Evolutionary conservation across 176 grass and related monocot species (phyloP), one percentile per base, ranked within the genome.

Genomic region (Lolium perenne): DNA sequence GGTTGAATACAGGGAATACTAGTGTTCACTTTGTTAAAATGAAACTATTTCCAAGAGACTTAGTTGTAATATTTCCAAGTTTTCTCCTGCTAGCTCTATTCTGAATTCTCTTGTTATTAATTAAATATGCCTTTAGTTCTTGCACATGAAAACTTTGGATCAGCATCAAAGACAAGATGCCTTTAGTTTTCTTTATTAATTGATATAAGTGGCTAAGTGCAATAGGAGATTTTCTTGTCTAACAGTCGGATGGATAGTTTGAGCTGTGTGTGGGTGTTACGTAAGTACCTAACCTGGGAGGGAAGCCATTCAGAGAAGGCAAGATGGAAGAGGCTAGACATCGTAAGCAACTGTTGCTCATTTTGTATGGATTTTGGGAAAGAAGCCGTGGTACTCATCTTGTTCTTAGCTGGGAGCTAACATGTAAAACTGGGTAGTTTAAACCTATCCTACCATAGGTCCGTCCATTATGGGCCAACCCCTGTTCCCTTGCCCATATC

Each of bases 21-120:
- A 2, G n/a, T 64, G 12, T 74, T 81, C 69, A 56, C 14, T 82
- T 78, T 82, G 3, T 83, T 83, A 41, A 88, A 81, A 79, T 83
- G 61, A 72, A 83, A 54, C 17, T 1, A 64, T 29, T 35, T 61
- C 15, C 45, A 8, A 49, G 74, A 79, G 15, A 89, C 70, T 40
- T 73, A 45, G 43, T 43, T 7, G 3, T 57, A 29, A 15, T 6
- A 15, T 48, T 67, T 72, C 77, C 17, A 69, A 55, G 5, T 16
- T 71, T 72, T 47, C 43, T 41, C 21, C 25, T 76, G 79, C 38
- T 68, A 22, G 41, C 71, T 72, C 38, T 62, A 25, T 47, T 76
- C 48, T 2, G 25, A 20, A 76, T 43, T 43, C 29, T 76, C 17
- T 55, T 7, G 10, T 55, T 71, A 74, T 55, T 35, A 35, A 3